Percentiles rank a stretch among this genome's conserved stretches.
These are phyloP conservation scores for Zygosaccharomyces bailii DNA, from an alignment of 805 yeast genomes.

Conservation along the genomic window DNA sequence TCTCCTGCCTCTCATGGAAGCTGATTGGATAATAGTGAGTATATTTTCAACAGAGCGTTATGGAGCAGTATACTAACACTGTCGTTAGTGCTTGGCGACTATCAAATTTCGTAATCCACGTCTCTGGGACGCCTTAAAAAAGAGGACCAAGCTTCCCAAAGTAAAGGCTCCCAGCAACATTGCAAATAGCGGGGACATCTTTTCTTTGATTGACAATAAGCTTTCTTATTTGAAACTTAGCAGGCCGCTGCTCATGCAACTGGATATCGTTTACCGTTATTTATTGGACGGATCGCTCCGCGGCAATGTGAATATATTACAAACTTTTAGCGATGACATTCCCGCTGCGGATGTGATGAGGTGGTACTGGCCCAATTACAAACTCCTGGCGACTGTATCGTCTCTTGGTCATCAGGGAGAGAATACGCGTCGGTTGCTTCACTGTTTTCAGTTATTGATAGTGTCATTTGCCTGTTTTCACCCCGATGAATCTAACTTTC, in stretches of 20 bases:
- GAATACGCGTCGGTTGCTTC: constrained; percentile 11
- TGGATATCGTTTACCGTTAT: constrained; percentile 11
- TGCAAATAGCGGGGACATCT: background rate
- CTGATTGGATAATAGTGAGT: constrained; percentile 19
- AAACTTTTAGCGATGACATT: constrained; percentile 18
- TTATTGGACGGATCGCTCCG: constrained; percentile 1
- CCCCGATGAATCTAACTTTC: constrained; percentile 1
- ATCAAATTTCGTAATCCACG: constrained; percentile 24
- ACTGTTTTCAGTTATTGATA: constrained; percentile 22
- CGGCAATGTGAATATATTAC: constrained; percentile 12
- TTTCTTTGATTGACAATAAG: constrained; percentile 11
- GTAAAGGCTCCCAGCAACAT: background rate
- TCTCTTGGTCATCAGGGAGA: constrained; percentile 1
- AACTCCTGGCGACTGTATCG: constrained; percentile 7
- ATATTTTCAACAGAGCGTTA: background rate
- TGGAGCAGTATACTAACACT: background rate
- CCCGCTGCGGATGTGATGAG: constrained; percentile 13
- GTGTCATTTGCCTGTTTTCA: constrained; percentile 19
- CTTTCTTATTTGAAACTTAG: constrained; percentile 10
- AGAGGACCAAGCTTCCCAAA: background rate
- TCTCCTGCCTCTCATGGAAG: too few relatives aligned
- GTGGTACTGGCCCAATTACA: constrained; percentile 22
- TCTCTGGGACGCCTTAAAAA: constrained; percentile 13
- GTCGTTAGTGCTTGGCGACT: constrained; percentile 24
- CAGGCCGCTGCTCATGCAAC: constrained; percentile 8